Evolutionary conservation across 495 filamentous ascomycete genomes (phyloP).

Genomic region (Penicillium ochrochloron): DNA sequence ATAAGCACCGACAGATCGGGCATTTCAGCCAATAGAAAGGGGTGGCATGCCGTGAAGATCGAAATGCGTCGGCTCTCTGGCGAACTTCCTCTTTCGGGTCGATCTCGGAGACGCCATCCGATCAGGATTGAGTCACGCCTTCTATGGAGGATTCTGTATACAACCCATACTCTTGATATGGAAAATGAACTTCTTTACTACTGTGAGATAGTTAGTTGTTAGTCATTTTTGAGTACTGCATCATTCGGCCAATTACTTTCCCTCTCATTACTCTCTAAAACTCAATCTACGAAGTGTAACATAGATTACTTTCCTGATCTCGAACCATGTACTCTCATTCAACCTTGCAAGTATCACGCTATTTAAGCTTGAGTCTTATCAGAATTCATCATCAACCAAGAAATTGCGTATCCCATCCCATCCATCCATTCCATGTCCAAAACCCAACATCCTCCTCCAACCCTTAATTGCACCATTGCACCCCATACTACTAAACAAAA

Average conservation of each 20-base stretch:
- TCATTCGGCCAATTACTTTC: background rate
- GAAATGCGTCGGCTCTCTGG: conserved; percentile 20
- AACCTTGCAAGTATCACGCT: background rate
- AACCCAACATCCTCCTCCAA: background rate
- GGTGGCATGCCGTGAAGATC: conserved; percentile 22
- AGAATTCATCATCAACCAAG: background rate
- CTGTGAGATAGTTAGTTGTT: too few species aligned
- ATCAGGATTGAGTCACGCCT: conserved; percentile 9
- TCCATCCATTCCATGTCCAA: background rate
- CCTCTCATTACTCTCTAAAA: background rate
- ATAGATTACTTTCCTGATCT: background rate
- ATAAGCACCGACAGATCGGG: conserved; percentile 18
- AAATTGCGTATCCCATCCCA: conserved; percentile 2
- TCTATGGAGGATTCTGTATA: background rate
- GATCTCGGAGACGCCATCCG: conserved; percentile 32
- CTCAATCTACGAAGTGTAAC: background rate
- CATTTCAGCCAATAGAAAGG: conserved; percentile 23
- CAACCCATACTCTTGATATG: too few species aligned
- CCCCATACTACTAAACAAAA: background rate
- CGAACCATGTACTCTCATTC: background rate
- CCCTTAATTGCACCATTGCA: background rate
- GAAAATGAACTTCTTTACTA: background rate
- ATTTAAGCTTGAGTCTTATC: background rate
- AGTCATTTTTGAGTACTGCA: too few species aligned
- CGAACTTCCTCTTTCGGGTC: conserved; percentile 38